Percentiles rank a stretch among this genome's conserved stretches.
Evolutionary conservation across 2,329 filamentous ascomycete species (phyloP).

Genomic region (Fusarium marasasianum): DNA sequence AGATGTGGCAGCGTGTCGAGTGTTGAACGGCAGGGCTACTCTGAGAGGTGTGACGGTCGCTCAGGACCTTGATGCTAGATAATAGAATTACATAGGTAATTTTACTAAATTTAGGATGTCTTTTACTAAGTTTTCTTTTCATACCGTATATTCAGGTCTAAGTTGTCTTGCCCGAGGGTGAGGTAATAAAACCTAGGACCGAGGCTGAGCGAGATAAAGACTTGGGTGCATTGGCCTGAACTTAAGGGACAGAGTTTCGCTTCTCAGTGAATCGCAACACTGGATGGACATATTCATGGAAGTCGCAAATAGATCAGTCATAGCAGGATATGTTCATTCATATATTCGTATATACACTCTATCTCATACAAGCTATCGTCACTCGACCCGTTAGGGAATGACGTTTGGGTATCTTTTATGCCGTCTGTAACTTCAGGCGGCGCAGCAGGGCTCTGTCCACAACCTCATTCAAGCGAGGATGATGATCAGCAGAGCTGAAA

Average conservation of each 20-base stretch:
- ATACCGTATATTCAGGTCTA: too few relatives aligned
- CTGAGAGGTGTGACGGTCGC: too few relatives aligned
- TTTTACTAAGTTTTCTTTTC: too few relatives aligned
- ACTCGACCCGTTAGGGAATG: neutral
- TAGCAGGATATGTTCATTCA: conserved; percentile 1
- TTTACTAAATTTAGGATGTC: too few relatives aligned
- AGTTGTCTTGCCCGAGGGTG: too few relatives aligned
- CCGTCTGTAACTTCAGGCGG: neutral
- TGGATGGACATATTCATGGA: neutral
- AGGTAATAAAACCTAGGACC: too few relatives aligned
- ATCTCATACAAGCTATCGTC: conserved; percentile 1
- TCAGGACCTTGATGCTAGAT: too few relatives aligned
- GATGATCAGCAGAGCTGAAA: neutral
- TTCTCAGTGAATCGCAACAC: neutral
- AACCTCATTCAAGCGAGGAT: neutral
- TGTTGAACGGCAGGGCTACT: too few relatives aligned
- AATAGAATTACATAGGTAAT: too few relatives aligned
- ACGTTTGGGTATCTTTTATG: conserved; percentile 16
- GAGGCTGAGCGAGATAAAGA: neutral
- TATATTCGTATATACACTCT: conserved; percentile 12
- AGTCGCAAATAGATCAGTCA: neutral
- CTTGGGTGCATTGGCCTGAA: neutral
- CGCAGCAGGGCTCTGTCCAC: neutral
- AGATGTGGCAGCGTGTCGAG: neutral
- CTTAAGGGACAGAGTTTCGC: neutral